Evolutionary conservation across 1,284 basidiomycete species (phyloP), one percentile per base, ranked within the genome.

Genomic region (Cystobasidium sp.): DNA sequence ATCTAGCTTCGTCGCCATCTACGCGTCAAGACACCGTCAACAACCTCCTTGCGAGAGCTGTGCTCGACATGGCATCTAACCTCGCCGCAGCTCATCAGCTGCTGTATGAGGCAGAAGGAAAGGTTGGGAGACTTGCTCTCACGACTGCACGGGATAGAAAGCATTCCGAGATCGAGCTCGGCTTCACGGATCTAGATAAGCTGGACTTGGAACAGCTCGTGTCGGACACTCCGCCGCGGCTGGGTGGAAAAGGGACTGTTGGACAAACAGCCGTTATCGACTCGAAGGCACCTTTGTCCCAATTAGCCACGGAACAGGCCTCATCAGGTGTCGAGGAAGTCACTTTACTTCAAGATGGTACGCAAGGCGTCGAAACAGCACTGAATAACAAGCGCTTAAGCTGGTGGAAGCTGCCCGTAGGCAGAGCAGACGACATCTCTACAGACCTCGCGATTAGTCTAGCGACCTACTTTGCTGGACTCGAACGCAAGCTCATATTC

Each of bases 321-420:
- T 41, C 56, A 7, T 18, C 56, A 39, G 52, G 24, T 6, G 47
- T 58, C 46, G 46, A 73, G 43, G 62, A 73, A 22, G 53, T 66
- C 12, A 44, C 39, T 22, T 63, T 73, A 14, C 53, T 73, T 20
- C 51, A 66, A 43, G 70, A 73, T 41, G 70, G 70, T 24, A 65
- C 24, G 16, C 55, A 56, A 39, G 62, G 62, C 22, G 63, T 66
- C 16, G 37, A 73, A 59, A 43, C 20, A n/a, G 70, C 63, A 14
- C 52, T 73, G n/a, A 46, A 59, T 9, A n/a, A 44, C 14, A 65
- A 65, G 46, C 49, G 69, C 31, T 37, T 75, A 49, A 20, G 24
- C 24, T 75, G 75, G 75, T 73, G 69, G 69, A 75, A 71, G 51
- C 49, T 75, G 41, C 75, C 75, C 0, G 49, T 75, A 12, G 75